A percentile compares a stretch with the other conserved stretches of the same genome.
phyloP scores from a whole-genome alignment of 139 green algal species.

The Diplosphaera chodatii region DNA sequence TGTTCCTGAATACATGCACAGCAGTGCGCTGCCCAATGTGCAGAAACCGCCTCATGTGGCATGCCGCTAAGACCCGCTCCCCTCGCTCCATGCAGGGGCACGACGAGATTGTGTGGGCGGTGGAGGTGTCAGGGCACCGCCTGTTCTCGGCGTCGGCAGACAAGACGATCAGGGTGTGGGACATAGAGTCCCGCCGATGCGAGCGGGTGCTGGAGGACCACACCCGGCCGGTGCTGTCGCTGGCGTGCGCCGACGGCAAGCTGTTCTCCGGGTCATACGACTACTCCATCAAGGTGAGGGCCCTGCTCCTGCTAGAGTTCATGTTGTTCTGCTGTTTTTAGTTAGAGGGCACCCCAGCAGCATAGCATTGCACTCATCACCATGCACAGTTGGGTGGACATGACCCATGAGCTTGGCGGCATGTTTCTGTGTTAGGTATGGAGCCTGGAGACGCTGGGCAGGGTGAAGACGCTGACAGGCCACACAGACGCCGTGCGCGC shows the following conservation, averaged over 20 bases:
- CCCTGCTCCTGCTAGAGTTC: background rate
- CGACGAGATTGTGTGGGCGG: constrained; percentile 93
- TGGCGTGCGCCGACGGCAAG: constrained; percentile 65
- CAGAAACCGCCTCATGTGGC: no score
- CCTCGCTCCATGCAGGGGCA: constrained; percentile 77
- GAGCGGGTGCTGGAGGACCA: constrained; percentile 83
- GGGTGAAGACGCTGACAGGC: constrained; percentile 68
- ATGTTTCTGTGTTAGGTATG: no score
- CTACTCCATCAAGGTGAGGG: constrained; percentile 79
- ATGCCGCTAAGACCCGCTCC: no score
- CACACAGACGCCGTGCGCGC: constrained; percentile 87
- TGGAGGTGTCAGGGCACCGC: constrained; percentile 62
- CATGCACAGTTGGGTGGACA: no score
- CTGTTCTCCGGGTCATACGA: constrained; percentile 91
- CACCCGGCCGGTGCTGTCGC: constrained; percentile 79
- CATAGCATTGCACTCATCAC: no score
- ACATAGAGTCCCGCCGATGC: constrained; percentile 48
- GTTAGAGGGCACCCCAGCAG: no score
- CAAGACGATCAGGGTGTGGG: constrained; percentile 89
- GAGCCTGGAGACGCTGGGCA: constrained; percentile 62
- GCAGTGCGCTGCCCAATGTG: no score
- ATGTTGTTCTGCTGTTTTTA: no score
- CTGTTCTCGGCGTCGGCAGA: constrained; percentile 87
- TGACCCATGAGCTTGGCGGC: no score
- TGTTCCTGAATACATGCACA: no score